A percentile compares a stretch with the other conserved stretches of the same genome.
Evolutionary conservation across 306 rosid species (phyloP).

Genomic region (Fragaria vesca): DNA sequence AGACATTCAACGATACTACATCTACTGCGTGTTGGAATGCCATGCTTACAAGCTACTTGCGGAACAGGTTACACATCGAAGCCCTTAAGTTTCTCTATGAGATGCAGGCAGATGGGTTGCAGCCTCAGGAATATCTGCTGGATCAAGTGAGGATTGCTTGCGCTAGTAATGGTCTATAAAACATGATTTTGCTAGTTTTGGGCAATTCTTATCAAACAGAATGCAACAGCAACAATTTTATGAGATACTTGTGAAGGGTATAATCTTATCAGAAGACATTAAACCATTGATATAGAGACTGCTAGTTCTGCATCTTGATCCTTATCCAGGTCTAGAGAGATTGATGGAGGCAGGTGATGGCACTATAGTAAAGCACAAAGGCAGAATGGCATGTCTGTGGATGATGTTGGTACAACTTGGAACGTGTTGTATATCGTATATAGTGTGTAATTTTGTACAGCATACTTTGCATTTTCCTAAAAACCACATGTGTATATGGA

Average conservation of each 20-base stretch:
- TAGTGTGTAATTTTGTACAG: background rate
- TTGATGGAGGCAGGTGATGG: background rate
- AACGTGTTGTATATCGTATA: background rate
- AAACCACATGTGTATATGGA: background rate
- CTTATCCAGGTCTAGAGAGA: background rate
- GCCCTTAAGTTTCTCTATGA: background rate
- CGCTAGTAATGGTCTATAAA: background rate
- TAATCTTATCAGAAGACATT: background rate
- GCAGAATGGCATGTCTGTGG: background rate
- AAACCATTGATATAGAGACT: too few relatives aligned
- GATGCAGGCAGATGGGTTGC: constrained; percentile 5
- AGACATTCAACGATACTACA: background rate
- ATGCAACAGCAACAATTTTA: background rate
- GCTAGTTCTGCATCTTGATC: background rate
- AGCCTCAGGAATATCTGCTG: constrained; percentile 1
- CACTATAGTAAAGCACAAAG: background rate
- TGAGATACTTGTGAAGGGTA: background rate
- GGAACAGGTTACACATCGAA: background rate
- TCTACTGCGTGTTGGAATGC: constrained; percentile 6
- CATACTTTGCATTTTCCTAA: background rate
- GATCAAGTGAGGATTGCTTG: constrained; percentile 10
- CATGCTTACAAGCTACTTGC: constrained; percentile 2
- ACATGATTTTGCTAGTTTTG: background rate
- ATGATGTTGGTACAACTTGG: background rate
- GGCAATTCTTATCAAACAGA: background rate